phyloP scores from a whole-genome alignment of 192 early-diverging fungal genomes.

The Coemansia umbellata region DNA sequence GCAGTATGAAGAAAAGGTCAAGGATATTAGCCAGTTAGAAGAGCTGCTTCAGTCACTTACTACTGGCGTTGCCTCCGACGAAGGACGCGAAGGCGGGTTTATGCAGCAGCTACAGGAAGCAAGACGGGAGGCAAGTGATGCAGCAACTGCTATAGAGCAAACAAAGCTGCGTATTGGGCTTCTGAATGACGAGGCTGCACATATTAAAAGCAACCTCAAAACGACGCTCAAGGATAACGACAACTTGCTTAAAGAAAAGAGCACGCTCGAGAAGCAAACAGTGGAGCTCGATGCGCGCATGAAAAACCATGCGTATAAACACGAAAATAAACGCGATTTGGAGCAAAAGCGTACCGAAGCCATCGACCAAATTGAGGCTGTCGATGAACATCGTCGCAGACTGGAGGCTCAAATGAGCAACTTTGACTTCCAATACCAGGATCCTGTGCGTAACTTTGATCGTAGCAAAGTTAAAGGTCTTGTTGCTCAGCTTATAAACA shows the following conservation, averaged over 20 bases:
- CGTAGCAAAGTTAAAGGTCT: slow-evolving; percentile 85
- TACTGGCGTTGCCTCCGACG: slow-evolving; percentile 85
- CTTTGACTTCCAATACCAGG: slow-evolving; percentile 76
- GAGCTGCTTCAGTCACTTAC: slow-evolving; percentile 90
- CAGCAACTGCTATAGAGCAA: slow-evolving; percentile 73
- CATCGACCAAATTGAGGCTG: slow-evolving; percentile 27
- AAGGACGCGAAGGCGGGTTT: slow-evolving; percentile 93
- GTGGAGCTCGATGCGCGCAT: slow-evolving; percentile 12
- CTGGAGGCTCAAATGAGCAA: slow-evolving; percentile 53
- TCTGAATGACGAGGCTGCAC: slow-evolving; percentile 67
- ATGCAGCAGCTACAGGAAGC: slow-evolving; percentile 90
- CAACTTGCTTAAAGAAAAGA: slow-evolving; percentile 51
- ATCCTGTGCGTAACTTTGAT: slow-evolving; percentile 87
- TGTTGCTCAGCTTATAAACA: slow-evolving; percentile 82
- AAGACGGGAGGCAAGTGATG: slow-evolving; percentile 59
- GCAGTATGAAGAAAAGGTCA: slow-evolving; percentile 42
- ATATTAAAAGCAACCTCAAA: slow-evolving; percentile 61
- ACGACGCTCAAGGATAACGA: slow-evolving; percentile 67
- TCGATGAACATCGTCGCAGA: slow-evolving; percentile 40
- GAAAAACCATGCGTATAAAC: slow-evolving; percentile 24
- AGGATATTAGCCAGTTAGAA: slow-evolving; percentile 54
- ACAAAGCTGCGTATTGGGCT: slow-evolving; percentile 74
- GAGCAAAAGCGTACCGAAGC: slow-evolving; percentile 34
- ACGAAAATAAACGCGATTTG: slow-evolving; percentile 32
- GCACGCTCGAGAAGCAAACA: slow-evolving; percentile 20